Base-by-base conservation (phyloP, 108 stramenopile species). In the Cylindrotheca fusiformis region DNA sequence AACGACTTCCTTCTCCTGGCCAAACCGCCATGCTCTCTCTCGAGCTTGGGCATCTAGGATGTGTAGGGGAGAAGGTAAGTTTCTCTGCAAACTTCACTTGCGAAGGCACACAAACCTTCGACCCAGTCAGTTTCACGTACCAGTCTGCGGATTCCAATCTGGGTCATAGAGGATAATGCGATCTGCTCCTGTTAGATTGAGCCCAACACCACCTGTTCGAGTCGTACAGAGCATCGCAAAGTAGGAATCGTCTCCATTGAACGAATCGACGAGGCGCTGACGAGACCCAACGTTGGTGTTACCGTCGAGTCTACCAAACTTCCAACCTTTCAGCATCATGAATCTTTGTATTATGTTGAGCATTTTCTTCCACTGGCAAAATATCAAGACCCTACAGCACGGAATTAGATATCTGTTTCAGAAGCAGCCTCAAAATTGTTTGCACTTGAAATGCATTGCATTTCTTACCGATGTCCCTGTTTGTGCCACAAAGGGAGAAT, bases 101-200 rank as follows among this genome's bases (percentile, higher is more conserved):
- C n/a, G n/a, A n/a, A n/a, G n/a, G n/a, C n/a, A n/a, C n/a, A n/a
- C n/a, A n/a, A n/a, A n/a, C n/a, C n/a, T n/a, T n/a, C n/a, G n/a
- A n/a, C n/a, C n/a, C n/a, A n/a, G n/a, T n/a, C 36, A 6, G 14
- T 41, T 41, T 14, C 10, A 41, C 36, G 88, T 81, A 55, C 96
- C 96, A 5, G 88, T 97, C 58, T 84, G 85, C 25, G 99, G 99
- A 63, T 99, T 99, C 96, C 97, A 99, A 65, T 97, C 96, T 10
- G 96, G 93, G 53, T 95, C 93, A 55, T 81, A 93, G 14, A 87
- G 61, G 26, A 93, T 71, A 32, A 90, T 72, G 20, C 88, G 63
- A 60, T 93, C 85, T 17, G 95, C 92, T 54, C 79, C 81, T 1
- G 77, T 80, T 6, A 86, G 65, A 68, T 83, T 79, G 23, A 98